phyloP scores from a whole-genome alignment of 441 rosid genomes.

The Euphorbia corollata region DNA sequence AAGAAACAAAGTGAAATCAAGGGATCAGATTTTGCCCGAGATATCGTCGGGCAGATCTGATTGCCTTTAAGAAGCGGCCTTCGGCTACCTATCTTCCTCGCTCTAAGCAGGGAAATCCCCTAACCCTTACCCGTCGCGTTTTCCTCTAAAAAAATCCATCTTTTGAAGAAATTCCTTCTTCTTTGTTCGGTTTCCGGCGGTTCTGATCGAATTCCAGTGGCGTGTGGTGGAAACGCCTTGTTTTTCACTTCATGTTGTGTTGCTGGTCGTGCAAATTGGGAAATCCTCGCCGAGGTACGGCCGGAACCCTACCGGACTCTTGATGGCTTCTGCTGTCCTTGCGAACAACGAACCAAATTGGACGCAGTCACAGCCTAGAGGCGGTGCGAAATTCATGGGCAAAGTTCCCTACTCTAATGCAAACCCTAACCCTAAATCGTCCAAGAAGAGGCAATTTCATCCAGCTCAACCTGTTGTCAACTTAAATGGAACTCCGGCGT shows the following conservation, averaged over 20 bases:
- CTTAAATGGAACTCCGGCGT: constrained; percentile 34
- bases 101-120: constrained; percentile 31
- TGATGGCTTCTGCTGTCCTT: constrained; percentile 67
- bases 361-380: constrained; percentile 40
- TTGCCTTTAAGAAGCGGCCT: constrained; percentile 50
- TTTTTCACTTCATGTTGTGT: constrained; percentile 29
- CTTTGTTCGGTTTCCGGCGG: neutral
- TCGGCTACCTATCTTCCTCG: constrained; percentile 33
- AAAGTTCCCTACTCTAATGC: constrained; percentile 43
- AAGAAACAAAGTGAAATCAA: constrained; percentile 7
- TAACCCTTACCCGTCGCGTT: constrained; percentile 26
- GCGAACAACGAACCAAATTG: constrained; percentile 54
- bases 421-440: constrained; percentile 43
- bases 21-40: constrained; percentile 37
- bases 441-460: constrained; percentile 35
- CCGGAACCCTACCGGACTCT: constrained; percentile 24
- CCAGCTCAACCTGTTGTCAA: constrained; percentile 23
- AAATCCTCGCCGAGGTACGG: constrained; percentile 17
- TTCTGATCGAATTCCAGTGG: neutral
- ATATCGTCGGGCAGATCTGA: constrained; percentile 45
- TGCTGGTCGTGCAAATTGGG: constrained; percentile 10
- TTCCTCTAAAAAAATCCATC: neutral
- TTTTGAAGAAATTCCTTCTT: neutral
- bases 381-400: constrained; percentile 44
- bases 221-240: constrained; percentile 20